Evolutionary conservation across 805 yeast genomes (phyloP).

Genomic region (Metschnikowia aberdeeniae): DNA sequence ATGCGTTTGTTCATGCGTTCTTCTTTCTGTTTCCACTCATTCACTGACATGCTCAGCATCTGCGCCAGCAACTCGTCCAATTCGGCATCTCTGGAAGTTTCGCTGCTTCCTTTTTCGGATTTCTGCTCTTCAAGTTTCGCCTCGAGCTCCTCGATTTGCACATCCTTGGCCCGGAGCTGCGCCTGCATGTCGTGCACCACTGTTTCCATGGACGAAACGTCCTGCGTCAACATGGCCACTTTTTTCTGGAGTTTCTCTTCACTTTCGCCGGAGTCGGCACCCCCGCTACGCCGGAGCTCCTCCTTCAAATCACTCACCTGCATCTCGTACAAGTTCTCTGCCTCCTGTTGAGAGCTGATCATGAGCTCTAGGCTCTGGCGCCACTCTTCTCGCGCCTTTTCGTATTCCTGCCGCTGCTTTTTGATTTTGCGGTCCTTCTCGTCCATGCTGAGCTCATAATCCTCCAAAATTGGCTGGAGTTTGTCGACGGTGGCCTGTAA

Average conservation of each 20-base stretch:
- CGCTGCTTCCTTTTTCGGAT: background rate
- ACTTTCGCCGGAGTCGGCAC: background rate
- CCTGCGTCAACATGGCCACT: constrained; percentile 14
- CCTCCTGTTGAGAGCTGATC: constrained; percentile 52
- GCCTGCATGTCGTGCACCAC: constrained; percentile 15
- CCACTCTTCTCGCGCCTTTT: constrained; percentile 55
- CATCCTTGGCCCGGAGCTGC: constrained; percentile 12
- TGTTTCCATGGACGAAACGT: constrained; percentile 15
- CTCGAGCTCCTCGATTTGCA: constrained; percentile 14
- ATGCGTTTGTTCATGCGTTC: constrained; percentile 4
- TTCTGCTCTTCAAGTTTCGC: constrained; percentile 9
- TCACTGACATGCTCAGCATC: constrained; percentile 9
- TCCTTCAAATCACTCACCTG: constrained; percentile 38
- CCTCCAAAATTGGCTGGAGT: constrained; percentile 44
- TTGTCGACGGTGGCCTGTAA: constrained; percentile 47
- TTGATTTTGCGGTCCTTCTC: constrained; percentile 44
- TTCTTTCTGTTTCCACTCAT: constrained; percentile 11
- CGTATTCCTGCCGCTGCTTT: constrained; percentile 47
- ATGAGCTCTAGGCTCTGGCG: constrained; percentile 54
- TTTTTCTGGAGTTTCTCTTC: constrained; percentile 9
- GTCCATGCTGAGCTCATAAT: constrained; percentile 41
- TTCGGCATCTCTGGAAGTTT: background rate
- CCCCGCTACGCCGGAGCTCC: constrained; percentile 6
- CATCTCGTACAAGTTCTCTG: constrained; percentile 45
- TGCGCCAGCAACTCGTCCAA: constrained; percentile 7